Evolutionary conservation across 2,329 filamentous ascomycete species (phyloP), one percentile per base, ranked within the genome.

Genomic region (Arthrobotrys conoides): DNA sequence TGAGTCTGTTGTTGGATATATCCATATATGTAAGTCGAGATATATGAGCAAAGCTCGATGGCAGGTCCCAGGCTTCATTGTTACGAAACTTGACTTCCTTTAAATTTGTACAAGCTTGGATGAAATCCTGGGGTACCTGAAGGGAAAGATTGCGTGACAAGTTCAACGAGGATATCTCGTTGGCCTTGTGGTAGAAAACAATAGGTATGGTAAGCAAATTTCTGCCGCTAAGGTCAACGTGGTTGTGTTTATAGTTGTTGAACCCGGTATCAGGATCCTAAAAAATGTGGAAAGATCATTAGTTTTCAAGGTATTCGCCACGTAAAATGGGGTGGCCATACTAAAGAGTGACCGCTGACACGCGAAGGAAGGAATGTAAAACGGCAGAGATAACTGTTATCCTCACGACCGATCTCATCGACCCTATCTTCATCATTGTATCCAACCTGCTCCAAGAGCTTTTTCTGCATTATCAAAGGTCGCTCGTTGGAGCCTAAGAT

Each of bases 171-270:
- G 97, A 95, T 81, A 99, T 98, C 83, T 99, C 96, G 10, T 90
- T 88, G 0, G 95, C 93, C 84, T 94, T 96, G 78, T 93, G 93
- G 85, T 98, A 98, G 10, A 99, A 89, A 0, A 91, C 92, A 81
- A 99, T 97, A 2, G 96, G 96, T 68, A 99, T 98, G 6, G 95
- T 97, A 82, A 97, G 91, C 59, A 99, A 88, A 83, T 97, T 98
- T 70, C 92, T 91, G 55, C 93, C 93, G 67, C 93, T 91, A 14
- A 99, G 88, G 83, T 99, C 94, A 81, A 99, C 93, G 84, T 98
- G 93, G 84, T 92, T 97, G 85, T 96, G 94, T 83, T 97, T 97
- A 82, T 94, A 91, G 84, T 92, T 90, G 83, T 93, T 94, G 83
- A 89, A 90, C 80, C 91, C 92, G 63, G 94, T 89, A 82, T 98